Evolutionary conservation across 1,139 yeast species (phyloP).

Genomic region (Zygosaccharomyces sapae): DNA sequence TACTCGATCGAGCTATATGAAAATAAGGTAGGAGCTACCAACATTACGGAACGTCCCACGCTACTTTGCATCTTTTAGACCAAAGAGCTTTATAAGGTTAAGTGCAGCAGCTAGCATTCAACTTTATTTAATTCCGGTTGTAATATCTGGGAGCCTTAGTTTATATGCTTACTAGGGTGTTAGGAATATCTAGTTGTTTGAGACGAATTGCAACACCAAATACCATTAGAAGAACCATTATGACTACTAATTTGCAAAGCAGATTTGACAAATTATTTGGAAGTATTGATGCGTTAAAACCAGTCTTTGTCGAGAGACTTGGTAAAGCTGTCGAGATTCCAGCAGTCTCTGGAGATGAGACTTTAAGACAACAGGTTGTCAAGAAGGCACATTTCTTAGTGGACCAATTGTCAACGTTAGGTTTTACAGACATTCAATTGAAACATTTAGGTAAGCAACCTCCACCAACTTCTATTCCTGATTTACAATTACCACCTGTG

Average conservation of each 20-base stretch:
- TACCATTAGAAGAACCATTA: slow-evolving; percentile 8
- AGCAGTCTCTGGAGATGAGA: slow-evolving; percentile 88
- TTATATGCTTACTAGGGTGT: not conserved
- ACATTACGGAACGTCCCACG: no score
- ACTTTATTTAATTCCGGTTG: not conserved
- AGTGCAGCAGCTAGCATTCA: not conserved
- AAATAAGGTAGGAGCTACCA: not conserved
- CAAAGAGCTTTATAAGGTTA: not conserved
- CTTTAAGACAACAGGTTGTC: slow-evolving; percentile 78
- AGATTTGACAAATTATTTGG: slow-evolving; percentile 39
- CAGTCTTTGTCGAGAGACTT: slow-evolving; percentile 63
- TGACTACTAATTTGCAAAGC: slow-evolving; percentile 21
- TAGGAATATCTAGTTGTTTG: not conserved
- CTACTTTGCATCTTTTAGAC: not conserved
- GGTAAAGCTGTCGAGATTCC: slow-evolving; percentile 85
- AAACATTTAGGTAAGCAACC: slow-evolving; percentile 86
- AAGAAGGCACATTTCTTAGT: slow-evolving; percentile 80
- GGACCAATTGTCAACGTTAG: slow-evolving; percentile 61
- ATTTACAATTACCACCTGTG: slow-evolving; percentile 82
- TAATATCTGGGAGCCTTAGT: not conserved
- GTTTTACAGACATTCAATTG: slow-evolving; percentile 76
- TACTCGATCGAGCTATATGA: not conserved
- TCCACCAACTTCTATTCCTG: slow-evolving; percentile 65
- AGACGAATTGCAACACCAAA: not conserved
- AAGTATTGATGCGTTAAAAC: slow-evolving; percentile 67